These are phyloP conservation scores for Fusarium heterosporum DNA, from an alignment of 2,329 filamentous ascomycete species.

Conservation along the genomic window DNA sequence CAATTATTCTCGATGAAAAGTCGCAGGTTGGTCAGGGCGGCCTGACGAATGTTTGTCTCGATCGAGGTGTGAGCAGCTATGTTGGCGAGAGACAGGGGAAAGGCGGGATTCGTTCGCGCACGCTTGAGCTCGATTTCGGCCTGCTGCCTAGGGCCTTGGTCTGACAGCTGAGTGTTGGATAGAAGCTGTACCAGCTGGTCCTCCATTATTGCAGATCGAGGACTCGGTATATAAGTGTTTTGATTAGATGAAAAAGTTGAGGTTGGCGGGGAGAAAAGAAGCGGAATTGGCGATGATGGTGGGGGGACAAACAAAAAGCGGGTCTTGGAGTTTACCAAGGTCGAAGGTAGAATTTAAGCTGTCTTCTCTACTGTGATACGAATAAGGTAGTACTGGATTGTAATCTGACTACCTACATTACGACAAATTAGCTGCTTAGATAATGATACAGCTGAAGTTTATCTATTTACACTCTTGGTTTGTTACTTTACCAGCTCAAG, in stretches of 20 bases:
- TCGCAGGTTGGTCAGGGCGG: slow-evolving; percentile 82
- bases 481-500: too few relatives aligned
- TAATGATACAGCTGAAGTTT: too few relatives aligned
- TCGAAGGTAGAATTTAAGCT: neutral
- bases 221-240: slow-evolving; percentile 20
- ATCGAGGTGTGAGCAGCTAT: slow-evolving; percentile 83
- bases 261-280: slow-evolving; percentile 42
- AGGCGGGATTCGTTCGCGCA: slow-evolving; percentile 75
- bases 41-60: slow-evolving; percentile 81
- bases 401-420: too few relatives aligned
- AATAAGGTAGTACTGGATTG: too few relatives aligned
- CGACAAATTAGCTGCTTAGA: too few relatives aligned
- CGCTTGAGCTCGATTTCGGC: slow-evolving; percentile 86
- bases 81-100: slow-evolving; percentile 82
- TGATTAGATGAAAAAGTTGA: slow-evolving; percentile 33
- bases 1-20: slow-evolving; percentile 87
- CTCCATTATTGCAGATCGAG: slow-evolving; percentile 72
- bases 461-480: too few relatives aligned
- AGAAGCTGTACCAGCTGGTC: slow-evolving; percentile 91
- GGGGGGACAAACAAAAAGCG: slow-evolving; percentile 43
- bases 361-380: too few relatives aligned
- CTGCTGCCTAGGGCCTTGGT: slow-evolving; percentile 81
- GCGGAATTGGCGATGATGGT: slow-evolving; percentile 40
- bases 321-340: slow-evolving; percentile 17
- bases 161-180: slow-evolving; percentile 83